Conservation (phyloP, 495 filamentous ascomycete species). For the Aspergillus egyptiacus region DNA sequence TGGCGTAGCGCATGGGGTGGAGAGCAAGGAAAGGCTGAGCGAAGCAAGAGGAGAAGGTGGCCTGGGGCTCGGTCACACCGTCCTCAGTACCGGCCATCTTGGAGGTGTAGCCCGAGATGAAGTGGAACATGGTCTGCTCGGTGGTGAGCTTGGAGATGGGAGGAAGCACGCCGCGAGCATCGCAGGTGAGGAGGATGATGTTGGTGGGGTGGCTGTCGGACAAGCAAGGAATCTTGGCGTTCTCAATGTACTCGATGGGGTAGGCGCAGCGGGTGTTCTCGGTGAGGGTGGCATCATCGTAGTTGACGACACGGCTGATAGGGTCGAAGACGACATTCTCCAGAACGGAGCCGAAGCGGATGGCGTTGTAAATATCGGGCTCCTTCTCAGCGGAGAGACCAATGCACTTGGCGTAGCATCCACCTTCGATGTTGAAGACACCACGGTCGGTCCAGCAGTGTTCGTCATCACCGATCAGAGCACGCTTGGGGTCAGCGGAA, state of each 20-base stretch:
- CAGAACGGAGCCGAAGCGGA: conserved; percentile 92
- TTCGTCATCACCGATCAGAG: conserved; percentile 96
- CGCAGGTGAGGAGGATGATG: conserved; percentile 97
- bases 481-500: conserved; percentile 93
- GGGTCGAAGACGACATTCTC: conserved; percentile 99
- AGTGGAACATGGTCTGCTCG: conserved; percentile 99
- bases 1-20: conserved; percentile 98
- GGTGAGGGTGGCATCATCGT: conserved; percentile 89
- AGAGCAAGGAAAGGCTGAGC: conserved; percentile 98
- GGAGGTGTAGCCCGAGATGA: conserved; percentile 98
- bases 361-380: conserved; percentile 95
- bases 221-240: conserved; percentile 96
- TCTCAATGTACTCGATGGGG: conserved; percentile 96
- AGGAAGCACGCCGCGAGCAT: conserved; percentile 93
- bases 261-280: conserved; percentile 99
- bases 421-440: conserved; percentile 99
- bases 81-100: conserved; percentile 99
- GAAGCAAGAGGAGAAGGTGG: conserved; percentile 99
- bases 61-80: conserved; percentile 91
- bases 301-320: conserved; percentile 82
- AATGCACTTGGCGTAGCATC: conserved; percentile 98
- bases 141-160: conserved; percentile 96
- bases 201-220: conserved; percentile 84
- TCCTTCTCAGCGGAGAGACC: conserved; percentile 98
- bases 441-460: conserved; percentile 97